A percentile compares a stretch with the other conserved stretches of the same genome.
These are phyloP conservation scores for Pythium pyrilobum DNA, from an alignment of 352 stramenopile species.

Conservation along the genomic window DNA sequence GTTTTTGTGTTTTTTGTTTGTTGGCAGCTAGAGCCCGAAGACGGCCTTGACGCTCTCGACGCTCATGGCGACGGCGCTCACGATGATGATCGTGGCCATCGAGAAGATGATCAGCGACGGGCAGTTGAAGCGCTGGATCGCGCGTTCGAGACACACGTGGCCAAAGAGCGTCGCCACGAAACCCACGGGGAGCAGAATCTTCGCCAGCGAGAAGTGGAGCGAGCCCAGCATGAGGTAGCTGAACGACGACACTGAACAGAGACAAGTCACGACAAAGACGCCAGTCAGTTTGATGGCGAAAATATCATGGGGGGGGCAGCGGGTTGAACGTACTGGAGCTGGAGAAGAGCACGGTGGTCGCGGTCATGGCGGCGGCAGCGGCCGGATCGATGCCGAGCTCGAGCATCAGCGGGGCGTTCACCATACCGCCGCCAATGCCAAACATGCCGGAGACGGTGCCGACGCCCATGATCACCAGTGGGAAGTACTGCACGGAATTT, in stretches of 20 bases:
- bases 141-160: slow-evolving; percentile 44
- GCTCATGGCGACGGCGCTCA: slow-evolving; percentile 61
- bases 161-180: slow-evolving; percentile 53
- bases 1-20: too few species aligned
- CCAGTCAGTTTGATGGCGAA: neutral
- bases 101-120: slow-evolving; percentile 68
- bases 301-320: neutral
- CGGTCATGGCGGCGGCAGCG: slow-evolving; percentile 87
- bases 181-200: slow-evolving; percentile 51
- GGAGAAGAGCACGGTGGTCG: slow-evolving; percentile 67
- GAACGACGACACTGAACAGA: slow-evolving; percentile 51
- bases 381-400: slow-evolving; percentile 87
- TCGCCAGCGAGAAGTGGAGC: slow-evolving; percentile 37
- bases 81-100: slow-evolving; percentile 58
- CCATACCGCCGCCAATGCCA: slow-evolving; percentile 93
- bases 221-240: slow-evolving; percentile 55
- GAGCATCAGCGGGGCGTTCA: slow-evolving; percentile 94
- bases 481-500: slow-evolving; percentile 81
- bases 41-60: slow-evolving; percentile 38
- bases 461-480: slow-evolving; percentile 82
- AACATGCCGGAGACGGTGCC: slow-evolving; percentile 94
- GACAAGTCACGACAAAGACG: slow-evolving; percentile 1
- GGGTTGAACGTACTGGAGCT: slow-evolving; percentile 42
- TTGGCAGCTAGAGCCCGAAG: slow-evolving; percentile 6
- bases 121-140: slow-evolving; percentile 51